Evolutionary conservation across 2,329 filamentous ascomycete species (phyloP).

Genomic region (Fusarium concolor): DNA sequence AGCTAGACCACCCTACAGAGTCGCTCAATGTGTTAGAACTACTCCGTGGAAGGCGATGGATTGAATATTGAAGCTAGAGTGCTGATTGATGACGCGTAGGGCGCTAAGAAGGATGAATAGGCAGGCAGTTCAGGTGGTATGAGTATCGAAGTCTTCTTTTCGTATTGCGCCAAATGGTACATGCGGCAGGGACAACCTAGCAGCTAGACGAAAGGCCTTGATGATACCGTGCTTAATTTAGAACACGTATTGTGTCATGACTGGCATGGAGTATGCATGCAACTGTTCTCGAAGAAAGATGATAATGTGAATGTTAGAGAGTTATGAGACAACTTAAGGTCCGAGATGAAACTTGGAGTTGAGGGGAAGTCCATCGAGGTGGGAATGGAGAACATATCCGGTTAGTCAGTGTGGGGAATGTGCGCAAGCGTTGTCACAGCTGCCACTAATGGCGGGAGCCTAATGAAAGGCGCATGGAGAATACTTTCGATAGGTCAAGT

Average conservation of each 20-base stretch:
- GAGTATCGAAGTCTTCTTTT: neutral
- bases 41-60: neutral
- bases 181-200: too few species aligned
- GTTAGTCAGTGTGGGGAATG: slow-evolving; percentile 7
- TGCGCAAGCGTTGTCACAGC: slow-evolving; percentile 16
- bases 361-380: slow-evolving; percentile 31
- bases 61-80: slow-evolving; percentile 4
- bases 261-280: neutral
- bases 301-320: neutral
- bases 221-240: neutral
- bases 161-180: too few species aligned
- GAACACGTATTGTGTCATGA: neutral
- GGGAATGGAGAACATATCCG: slow-evolving; percentile 14
- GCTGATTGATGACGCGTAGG: slow-evolving; percentile 20
- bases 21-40: slow-evolving; percentile 1
- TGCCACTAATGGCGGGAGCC: slow-evolving; percentile 29
- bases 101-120: slow-evolving; percentile 4
- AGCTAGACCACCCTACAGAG: slow-evolving; percentile 2
- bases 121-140: neutral
- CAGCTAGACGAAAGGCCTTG: neutral
- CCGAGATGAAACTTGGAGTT: slow-evolving; percentile 37
- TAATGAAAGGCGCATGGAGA: slow-evolving; percentile 18
- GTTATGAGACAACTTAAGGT: slow-evolving; percentile 15
- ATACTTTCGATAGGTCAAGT: slow-evolving; percentile 8
- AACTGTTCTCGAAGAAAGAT: neutral